phyloP scores from a whole-genome alignment of 176 grass and related monocot genomes.

The Zizania latifolia region DNA sequence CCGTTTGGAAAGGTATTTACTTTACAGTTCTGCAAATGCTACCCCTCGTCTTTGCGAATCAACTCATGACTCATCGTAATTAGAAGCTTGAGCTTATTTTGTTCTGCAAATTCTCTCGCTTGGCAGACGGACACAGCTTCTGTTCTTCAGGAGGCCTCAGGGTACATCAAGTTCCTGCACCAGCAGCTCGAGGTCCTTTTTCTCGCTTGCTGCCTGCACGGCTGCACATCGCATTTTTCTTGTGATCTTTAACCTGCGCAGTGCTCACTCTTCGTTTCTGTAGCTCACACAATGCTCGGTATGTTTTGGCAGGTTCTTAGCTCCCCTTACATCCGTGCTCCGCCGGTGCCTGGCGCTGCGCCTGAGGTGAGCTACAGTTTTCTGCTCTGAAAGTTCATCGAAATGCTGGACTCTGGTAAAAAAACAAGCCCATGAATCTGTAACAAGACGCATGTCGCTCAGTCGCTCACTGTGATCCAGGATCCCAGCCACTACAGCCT shows the following conservation, averaged over 20 bases:
- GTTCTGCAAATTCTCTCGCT: background rate
- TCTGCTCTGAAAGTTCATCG: background rate
- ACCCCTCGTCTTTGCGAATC: background rate
- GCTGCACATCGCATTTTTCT: background rate
- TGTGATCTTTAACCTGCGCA: background rate
- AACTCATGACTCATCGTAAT: background rate
- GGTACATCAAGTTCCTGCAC: constrained; percentile 91
- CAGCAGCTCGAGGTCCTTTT: constrained; percentile 75
- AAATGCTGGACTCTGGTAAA: background rate
- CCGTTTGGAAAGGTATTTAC: constrained; percentile 75
- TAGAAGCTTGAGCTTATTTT: background rate
- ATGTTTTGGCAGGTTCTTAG: constrained; percentile 57
- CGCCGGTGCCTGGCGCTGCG: constrained; percentile 12
- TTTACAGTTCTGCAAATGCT: background rate
- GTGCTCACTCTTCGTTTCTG: background rate
- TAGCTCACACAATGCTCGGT: background rate
- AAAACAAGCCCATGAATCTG: background rate
- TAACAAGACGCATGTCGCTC: too few species aligned
- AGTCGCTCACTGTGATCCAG: constrained; percentile 28
- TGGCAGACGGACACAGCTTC: constrained; percentile 90
- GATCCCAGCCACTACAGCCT: constrained; percentile 66
- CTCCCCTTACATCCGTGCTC: constrained; percentile 65
- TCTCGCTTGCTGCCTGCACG: background rate
- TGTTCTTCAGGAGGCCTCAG: constrained; percentile 83
- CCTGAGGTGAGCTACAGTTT: constrained; percentile 51